phyloP scores from a whole-genome alignment of 345 rosid genomes.

The Aquilaria sinensis region DNA sequence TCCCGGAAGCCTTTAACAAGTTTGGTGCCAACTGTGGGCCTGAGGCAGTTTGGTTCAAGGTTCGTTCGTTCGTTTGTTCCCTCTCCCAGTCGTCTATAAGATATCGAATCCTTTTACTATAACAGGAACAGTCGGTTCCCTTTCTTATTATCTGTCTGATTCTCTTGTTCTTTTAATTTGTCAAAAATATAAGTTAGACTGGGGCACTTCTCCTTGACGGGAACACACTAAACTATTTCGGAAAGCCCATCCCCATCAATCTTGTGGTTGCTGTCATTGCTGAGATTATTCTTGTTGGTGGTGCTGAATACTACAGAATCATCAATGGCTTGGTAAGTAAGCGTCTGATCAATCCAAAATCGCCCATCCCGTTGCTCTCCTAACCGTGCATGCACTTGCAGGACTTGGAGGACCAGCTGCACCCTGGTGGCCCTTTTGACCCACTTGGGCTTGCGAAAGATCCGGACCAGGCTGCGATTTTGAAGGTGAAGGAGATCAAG shows the following conservation, averaged over 20 bases:
- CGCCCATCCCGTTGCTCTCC: too few species aligned
- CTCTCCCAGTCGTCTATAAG: not conserved
- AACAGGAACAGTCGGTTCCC: not conserved
- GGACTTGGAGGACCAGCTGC: constrained; percentile 95
- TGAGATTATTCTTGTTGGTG: constrained; percentile 83
- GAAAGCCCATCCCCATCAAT: constrained; percentile 85
- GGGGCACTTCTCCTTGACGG: constrained; percentile 98
- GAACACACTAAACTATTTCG: constrained; percentile 91
- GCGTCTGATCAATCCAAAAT: not conserved
- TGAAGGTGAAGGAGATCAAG: constrained; percentile 95
- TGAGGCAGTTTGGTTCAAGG: constrained; percentile 99
- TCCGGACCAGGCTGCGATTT: constrained; percentile 89
- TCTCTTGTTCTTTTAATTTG: not conserved
- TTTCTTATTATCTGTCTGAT: not conserved
- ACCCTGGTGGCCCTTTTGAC: constrained; percentile 97
- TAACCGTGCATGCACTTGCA: not conserved
- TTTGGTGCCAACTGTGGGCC: constrained; percentile 98
- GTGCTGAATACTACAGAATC: constrained; percentile 98
- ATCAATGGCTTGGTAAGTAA: constrained; percentile 72
- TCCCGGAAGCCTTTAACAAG: constrained; percentile 95
- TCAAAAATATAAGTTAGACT: constrained; percentile 36
- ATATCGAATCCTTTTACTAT: not conserved
- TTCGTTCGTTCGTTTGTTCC: not conserved
- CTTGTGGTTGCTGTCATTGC: constrained; percentile 72
- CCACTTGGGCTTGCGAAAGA: constrained; percentile 92